Evolutionary conservation across 257 asterid genomes (phyloP), one percentile per base, ranked within the genome.

Genomic region (Penstemon newberryi): DNA sequence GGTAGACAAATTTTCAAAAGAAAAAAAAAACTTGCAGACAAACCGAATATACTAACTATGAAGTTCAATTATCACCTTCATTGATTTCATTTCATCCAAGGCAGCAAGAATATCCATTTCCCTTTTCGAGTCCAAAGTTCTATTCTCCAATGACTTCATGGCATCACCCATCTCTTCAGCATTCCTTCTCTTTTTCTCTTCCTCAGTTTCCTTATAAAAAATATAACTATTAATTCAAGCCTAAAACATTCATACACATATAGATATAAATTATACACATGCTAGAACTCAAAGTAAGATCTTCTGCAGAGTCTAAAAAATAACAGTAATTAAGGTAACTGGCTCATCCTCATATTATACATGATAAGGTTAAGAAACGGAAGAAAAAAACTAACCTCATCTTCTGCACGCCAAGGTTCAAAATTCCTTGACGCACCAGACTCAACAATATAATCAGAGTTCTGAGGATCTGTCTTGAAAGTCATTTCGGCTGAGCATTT

Each of bases 81-180:
- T 84, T 8, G 95, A 91, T 72, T 89, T 91, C 96, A 91, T 81
- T 77, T 89, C 97, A 69, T 87, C 96, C 77, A 91, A 78, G 19
- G 95, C 82, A 66, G 96, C 93, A 66, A 87, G 85, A 63, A 87
- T 89, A 77, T 91, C 96, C 93, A 91, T 89, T 72, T 91, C 97
- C 63, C 82, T 79, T 75, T 89, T 91, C 0, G 97, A 91, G 70
- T 91, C 97, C 73, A 78, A 42, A 1, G 96, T 85, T 72, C 91
- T 82, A 79, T 89, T 91, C 84, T 91, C 97, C 85, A 91, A 62
- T 7, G 95, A 87, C 62, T 91, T 91, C 97, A 91, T 89, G 38
- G 96, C 97, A 82, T 89, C 96, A 33, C 97, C 97, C 90, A 84
- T 82, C 82, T 91, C 97, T 78, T 89, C 96, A 67, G 87, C 84